Evolutionary conservation across 352 stramenopile species (phyloP).

Genomic region (Globisporangium carolinianum): DNA sequence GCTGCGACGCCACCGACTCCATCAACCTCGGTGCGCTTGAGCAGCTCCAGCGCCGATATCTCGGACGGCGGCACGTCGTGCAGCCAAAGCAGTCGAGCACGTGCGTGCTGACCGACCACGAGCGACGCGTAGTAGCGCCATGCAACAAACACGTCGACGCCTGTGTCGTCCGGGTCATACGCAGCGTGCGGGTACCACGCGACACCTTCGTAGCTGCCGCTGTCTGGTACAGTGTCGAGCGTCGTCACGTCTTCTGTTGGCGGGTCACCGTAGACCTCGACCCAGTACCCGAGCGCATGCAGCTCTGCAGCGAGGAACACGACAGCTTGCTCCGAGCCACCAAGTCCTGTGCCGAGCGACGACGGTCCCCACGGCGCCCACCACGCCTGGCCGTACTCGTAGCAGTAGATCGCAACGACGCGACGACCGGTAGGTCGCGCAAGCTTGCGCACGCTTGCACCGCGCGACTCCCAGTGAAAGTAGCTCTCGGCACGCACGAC

Average conservation of each 20-base stretch:
- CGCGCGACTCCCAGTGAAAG: constrained; percentile 19
- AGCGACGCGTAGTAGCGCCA: constrained; percentile 88
- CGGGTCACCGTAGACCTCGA: constrained; percentile 84
- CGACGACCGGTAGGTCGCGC: constrained; percentile 17
- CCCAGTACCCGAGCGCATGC: constrained; percentile 68
- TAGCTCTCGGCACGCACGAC: constrained; percentile 29
- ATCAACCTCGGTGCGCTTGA: too few relatives aligned
- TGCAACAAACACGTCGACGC: constrained; percentile 85
- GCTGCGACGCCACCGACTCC: constrained; percentile 21
- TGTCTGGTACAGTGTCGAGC: constrained; percentile 3
- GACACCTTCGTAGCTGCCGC: constrained; percentile 26
- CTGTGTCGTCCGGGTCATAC: constrained; percentile 52
- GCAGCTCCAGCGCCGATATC: constrained; percentile 8
- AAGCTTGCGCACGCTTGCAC: constrained; percentile 21
- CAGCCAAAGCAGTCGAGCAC: constrained; percentile 67
- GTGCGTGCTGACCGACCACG: constrained; percentile 29
- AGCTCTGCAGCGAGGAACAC: constrained; percentile 84
- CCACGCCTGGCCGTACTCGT: constrained; percentile 90
- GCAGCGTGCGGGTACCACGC: constrained; percentile 67
- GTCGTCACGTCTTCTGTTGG: constrained; percentile 31
- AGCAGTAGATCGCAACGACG: constrained; percentile 84
- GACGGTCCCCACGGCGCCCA: constrained; percentile 85
- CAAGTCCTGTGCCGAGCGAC: constrained; percentile 59
- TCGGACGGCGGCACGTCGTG: constrained; percentile 61
- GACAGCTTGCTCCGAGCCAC: constrained; percentile 89